These are phyloP conservation scores for Oryza punctata DNA, from an alignment of 176 grass and related monocot genomes.

Conservation along the genomic window DNA sequence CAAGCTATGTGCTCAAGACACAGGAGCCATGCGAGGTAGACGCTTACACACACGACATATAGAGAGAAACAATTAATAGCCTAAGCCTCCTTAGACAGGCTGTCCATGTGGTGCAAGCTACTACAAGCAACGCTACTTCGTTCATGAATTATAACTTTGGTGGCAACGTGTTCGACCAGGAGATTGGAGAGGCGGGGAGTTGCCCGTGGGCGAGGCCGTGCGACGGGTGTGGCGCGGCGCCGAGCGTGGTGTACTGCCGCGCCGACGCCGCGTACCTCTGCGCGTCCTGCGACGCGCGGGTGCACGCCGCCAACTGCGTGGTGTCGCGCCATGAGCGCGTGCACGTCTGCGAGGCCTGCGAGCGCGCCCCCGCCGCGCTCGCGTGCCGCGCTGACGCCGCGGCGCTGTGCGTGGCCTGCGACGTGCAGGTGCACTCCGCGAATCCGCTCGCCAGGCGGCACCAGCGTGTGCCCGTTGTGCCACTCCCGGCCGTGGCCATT, in stretches of 20 bases:
- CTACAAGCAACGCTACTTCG: background rate
- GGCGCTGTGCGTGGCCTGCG: conserved; percentile 56
- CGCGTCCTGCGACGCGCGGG: conserved; percentile 54
- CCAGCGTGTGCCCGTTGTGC: conserved; percentile 51
- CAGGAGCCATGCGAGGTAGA: conserved; percentile 33
- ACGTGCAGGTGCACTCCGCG: conserved; percentile 65
- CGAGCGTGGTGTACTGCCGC: conserved; percentile 67
- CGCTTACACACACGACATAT: conserved; percentile 24
- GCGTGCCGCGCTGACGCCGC: conserved; percentile 54
- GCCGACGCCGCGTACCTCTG: conserved; percentile 79
- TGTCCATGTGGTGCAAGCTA: conserved; percentile 16
- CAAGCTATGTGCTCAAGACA: too few relatives aligned
- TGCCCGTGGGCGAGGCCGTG: conserved; percentile 51
- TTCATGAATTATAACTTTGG: conserved; percentile 47
- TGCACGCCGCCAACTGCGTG: conserved; percentile 65
- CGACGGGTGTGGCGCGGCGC: conserved; percentile 48
- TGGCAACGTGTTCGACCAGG: conserved; percentile 30
- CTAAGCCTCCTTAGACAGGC: too few relatives aligned
- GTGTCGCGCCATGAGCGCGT: conserved; percentile 74
- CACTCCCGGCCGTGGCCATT: conserved; percentile 35
- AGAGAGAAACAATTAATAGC: too few relatives aligned
- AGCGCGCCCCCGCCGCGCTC: conserved; percentile 46
- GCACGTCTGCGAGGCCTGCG: conserved; percentile 60
- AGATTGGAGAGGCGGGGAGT: background rate
- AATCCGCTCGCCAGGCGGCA: conserved; percentile 67